Evolutionary conservation across 805 yeast genomes (phyloP).

Genomic region (Myxozyma neglecta): DNA sequence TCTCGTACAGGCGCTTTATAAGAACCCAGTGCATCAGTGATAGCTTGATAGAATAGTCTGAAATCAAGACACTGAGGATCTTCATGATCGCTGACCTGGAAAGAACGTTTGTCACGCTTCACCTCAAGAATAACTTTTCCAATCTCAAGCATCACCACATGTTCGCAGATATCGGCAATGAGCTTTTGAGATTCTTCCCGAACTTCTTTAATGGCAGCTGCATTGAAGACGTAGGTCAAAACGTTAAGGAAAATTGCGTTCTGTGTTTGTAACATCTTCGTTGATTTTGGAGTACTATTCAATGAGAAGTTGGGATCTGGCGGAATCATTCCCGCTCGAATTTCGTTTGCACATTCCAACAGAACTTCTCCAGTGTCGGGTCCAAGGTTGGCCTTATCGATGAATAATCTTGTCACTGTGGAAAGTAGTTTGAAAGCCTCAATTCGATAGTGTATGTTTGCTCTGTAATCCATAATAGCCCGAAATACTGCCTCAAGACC

Average conservation of each 20-base stretch:
- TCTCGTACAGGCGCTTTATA: conserved; percentile 68
- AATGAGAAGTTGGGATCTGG: conserved; percentile 28
- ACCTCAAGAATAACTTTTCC: conserved; percentile 71
- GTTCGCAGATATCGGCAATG: conserved; percentile 69
- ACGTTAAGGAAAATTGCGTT: conserved; percentile 63
- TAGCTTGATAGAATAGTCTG: conserved; percentile 67
- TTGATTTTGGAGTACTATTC: conserved; percentile 19
- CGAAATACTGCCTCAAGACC: conserved; percentile 78
- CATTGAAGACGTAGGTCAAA: conserved; percentile 52
- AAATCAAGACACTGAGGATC: conserved; percentile 72
- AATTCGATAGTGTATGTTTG: conserved; percentile 62
- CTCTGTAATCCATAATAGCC: conserved; percentile 63
- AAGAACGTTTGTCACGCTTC: conserved; percentile 56
- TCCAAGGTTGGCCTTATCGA: conserved; percentile 46
- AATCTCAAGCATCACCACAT: conserved; percentile 73
- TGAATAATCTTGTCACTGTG: conserved; percentile 63
- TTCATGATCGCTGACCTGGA: conserved; percentile 75
- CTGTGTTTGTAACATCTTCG: conserved; percentile 43
- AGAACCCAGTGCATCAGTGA: conserved; percentile 76
- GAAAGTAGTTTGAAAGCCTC: conserved; percentile 76
- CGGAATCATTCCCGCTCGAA: conserved; percentile 26
- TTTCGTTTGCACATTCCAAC: conserved; percentile 23
- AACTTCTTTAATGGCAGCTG: conserved; percentile 73
- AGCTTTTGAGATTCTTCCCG: conserved; percentile 64
- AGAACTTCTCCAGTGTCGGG: conserved; percentile 17